Conservation (phyloP, 768 basidiomycete genomes). For the Mycena olivaceomarginata region DNA sequence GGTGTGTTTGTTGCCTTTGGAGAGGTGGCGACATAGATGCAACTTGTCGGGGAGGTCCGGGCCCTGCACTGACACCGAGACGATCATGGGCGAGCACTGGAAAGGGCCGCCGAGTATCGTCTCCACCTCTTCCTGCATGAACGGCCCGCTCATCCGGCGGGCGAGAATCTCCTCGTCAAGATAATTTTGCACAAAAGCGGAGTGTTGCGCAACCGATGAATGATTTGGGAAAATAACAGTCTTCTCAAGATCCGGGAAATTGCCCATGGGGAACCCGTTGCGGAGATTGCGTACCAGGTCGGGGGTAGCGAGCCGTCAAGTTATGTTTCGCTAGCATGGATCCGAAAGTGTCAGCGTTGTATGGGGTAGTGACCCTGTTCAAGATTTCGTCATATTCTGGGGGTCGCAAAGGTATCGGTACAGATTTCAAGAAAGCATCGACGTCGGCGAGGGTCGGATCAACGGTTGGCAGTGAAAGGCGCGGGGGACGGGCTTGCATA, state of each 20-base stretch:
- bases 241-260: constrained; percentile 5
- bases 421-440: too few species aligned
- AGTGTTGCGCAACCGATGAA: constrained; percentile 4
- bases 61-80: constrained; percentile 36
- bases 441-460: too few species aligned
- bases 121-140: constrained; percentile 29
- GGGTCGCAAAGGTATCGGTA: too few species aligned
- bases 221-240: constrained; percentile 30
- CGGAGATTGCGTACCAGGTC: constrained; percentile 17
- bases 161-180: constrained; percentile 37
- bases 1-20: constrained; percentile 30
- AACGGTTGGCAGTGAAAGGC: too few species aligned
- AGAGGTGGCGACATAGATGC: constrained; percentile 44
- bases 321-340: constrained; percentile 1
- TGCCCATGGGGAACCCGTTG: constrained; percentile 42
- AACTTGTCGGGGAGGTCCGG: constrained; percentile 40
- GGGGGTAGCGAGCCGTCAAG: neutral
- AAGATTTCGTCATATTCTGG: neutral
- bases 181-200: constrained; percentile 30
- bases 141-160: constrained; percentile 44
- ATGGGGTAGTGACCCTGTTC: neutral
- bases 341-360: constrained; percentile 16
- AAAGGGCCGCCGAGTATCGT: constrained; percentile 39
- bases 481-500: too few species aligned
- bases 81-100: constrained; percentile 45